Base-by-base conservation (phyloP, 164 flowering plant genomes). In the Cinnamomum chago region DNA sequence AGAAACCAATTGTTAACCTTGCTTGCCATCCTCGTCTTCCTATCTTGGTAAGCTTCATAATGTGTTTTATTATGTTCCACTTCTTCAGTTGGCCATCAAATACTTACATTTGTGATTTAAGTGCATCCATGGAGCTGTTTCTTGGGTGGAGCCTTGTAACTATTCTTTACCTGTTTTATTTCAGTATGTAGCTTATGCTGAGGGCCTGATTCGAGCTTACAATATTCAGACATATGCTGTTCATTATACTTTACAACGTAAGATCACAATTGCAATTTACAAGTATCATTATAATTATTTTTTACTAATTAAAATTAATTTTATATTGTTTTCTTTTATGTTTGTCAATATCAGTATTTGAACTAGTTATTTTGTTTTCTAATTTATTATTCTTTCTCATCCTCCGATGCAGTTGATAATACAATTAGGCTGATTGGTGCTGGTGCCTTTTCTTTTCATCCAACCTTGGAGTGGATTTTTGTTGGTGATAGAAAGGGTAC, bases 21-120 rank as follows among this genome's bases (percentile, higher is more conserved):
- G 97, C 97, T 76, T 96, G 99, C 80, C 99, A 96, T 86, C 97
- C 99, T 72, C 98, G 99, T 58, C 93, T 91, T 22, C 98, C 99
- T 73, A 87, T 90, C 72, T 79, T 96, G 95, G 99, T 95, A 88
- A 74, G 64, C 17, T 73, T 20, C n/a, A 25, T 20, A 23, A 62
- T 67, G 50, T 27, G 40, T 17, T 3, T 67, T 20, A 27, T 18
- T 67, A 18, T 68, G 50, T 6, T 17, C 5, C 22, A 15, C 10
- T 35, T 51, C 65, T 71, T 68, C 22, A 20, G 64, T 9, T 64
- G 50, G 51, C 27, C 52, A 65, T 23, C 40, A 30, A 47, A 67
- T 66, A 6, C n/a, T 35, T 2, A 58, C 67, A 24, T 17, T 27
- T 72, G 69, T 20, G 35, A 50, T 52, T 66, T 30, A 35, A 18